Base-by-base conservation (phyloP, 2,329 filamentous ascomycete species). In the Aspergillus sergii region DNA sequence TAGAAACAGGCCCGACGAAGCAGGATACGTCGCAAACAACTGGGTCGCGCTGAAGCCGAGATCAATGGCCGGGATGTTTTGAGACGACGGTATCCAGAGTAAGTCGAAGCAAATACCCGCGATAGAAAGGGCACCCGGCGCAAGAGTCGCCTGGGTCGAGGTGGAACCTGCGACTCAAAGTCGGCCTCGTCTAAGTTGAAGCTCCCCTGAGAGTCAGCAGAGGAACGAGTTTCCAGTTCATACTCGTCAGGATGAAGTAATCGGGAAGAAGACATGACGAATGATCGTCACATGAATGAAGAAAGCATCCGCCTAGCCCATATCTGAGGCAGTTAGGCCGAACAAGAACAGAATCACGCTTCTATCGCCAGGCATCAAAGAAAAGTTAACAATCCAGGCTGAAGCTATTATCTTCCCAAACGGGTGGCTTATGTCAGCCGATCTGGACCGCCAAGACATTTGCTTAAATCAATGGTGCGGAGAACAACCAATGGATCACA, bases 161-260 rank as follows among this genome's bases (percentile, higher is more conserved):
- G 68, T 12, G 71, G 71, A 14, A 71, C 60, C 62, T 79, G 76
- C 3, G 79, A 74, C 68, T 79, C 78, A 58, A 80, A 80, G 66
- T 80, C 78, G 59, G 72, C 73, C 32, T 78, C 78, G 59, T 80
- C 78, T 16, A 81, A 72, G 62, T 80, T 74, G 66, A 81, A 80
- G 43, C 72, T 76, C 60, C 75, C 78, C 45, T 76, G 71, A 2
- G 77, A 78, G 60, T 80, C 78, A 30, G 74, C 48, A 1, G 79
- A 80, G 7, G 78, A 79, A 10, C 76, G 76, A 60, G 72, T 71
- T 36, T 70, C 76, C 43, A 80, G 73, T 69, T 80, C 77, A 64
- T 79, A 80, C 67, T 79, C 78, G 64, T 80, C 76, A 19, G 78
- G 77, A 61, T 78, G 74, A 28, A 78, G 71, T 51, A 79, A 71